A percentile compares a stretch with the other conserved stretches of the same genome.
phyloP scores from a whole-genome alignment of 192 early-diverging fungal genomes.

The Coemansia pectinata region DNA sequence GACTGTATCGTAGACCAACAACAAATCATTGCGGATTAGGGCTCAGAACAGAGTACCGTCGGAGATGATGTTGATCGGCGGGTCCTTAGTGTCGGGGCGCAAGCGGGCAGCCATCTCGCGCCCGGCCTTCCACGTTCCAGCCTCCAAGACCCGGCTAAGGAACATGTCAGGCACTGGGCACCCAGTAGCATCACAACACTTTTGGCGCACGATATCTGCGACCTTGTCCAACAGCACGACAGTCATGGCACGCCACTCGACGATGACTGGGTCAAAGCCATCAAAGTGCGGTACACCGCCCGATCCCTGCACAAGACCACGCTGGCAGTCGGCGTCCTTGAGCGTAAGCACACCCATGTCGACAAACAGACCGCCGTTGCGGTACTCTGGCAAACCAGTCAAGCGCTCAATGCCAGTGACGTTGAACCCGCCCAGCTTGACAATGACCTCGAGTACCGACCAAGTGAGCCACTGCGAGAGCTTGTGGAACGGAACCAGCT shows the following conservation, averaged over 20 bases:
- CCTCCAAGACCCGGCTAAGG: conserved; percentile 87
- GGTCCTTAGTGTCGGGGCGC: conserved; percentile 79
- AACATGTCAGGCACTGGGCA: conserved; percentile 56
- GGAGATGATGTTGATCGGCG: conserved; percentile 86
- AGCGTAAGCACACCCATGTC: conserved; percentile 78
- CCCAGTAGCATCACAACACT: conserved; percentile 50
- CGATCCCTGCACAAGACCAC: conserved; percentile 53
- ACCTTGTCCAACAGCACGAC: conserved; percentile 78
- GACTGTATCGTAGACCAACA: not conserved
- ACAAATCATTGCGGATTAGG: conserved; percentile 4
- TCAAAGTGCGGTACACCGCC: conserved; percentile 68
- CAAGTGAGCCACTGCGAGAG: conserved; percentile 96
- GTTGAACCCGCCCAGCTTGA: conserved; percentile 51
- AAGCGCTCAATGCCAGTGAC: conserved; percentile 64
- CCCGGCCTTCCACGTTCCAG: conserved; percentile 93
- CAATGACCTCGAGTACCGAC: conserved; percentile 82
- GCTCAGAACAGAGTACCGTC: conserved; percentile 83
- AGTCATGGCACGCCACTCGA: conserved; percentile 94
- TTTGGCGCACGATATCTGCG: conserved; percentile 62
- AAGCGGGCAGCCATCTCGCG: conserved; percentile 81
- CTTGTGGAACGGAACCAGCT: conserved; percentile 85
- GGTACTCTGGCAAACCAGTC: conserved; percentile 86
- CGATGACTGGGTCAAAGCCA: conserved; percentile 75
- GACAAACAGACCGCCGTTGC: conserved; percentile 86
- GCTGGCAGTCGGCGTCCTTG: conserved; percentile 56